Evolutionary conservation across 306 rosid genomes (phyloP), one percentile per base, ranked within the genome.

Genomic region (Ceratonia siliqua): DNA sequence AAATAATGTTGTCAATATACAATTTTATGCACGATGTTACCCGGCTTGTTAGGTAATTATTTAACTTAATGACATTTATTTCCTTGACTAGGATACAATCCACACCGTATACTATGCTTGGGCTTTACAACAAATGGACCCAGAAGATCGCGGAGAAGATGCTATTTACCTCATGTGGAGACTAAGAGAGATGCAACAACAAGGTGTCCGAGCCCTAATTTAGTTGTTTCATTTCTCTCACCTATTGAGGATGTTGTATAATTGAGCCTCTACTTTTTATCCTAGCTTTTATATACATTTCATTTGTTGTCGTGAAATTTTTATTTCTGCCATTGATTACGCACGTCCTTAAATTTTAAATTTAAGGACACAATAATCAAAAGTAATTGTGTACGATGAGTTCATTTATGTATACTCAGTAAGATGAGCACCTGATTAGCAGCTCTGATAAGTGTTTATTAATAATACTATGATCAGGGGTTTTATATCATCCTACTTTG

Each of bases 91-190:
- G 97, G 97, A 94, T 68, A 94, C 97, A 17, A 89, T 94, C 78
- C 98, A 91, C 85, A 89, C 91, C 6, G 94, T 94, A 59, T 79
- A 55, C 50, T 84, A 89, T 49, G 82, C 75, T 0, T 94, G 98
- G 98, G 96, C 98, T 2, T 88, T 91, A 85, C 98, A 94, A 70
- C 91, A 82, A 82, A 81, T 89, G 87, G 95, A 91, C 13, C 84
- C 79, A 28, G 91, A 91, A 82, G 94, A 94, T 43, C 86, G 77
- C 1, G 92, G 83, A 14, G 96, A 87, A 15, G 94, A 88, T 70
- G 92, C 83, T 30, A 73, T 82, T 57, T 88, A 88, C 74, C 79
- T 91, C 4, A 81, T 89, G 81, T 94, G 98, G 98, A 91, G 92
- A 84, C 73, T 94, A 6, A 85, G 96, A 78, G 94, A 94, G 74